Evolutionary conservation across 768 basidiomycete genomes (phyloP).

Genomic region (Kwoniella europaea): DNA sequence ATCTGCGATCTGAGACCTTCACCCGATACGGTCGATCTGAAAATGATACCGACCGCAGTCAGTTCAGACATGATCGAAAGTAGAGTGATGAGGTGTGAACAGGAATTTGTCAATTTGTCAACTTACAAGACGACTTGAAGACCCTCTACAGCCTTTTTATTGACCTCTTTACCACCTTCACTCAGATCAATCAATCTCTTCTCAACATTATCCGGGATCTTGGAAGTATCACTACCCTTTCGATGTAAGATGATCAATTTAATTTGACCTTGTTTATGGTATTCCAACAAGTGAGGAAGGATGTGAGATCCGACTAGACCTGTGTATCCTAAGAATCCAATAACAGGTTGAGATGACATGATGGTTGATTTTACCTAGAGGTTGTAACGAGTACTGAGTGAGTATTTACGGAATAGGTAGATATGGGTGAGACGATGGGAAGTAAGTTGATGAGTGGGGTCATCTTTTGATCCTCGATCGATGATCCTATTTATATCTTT

Average conservation of each 20-base stretch:
- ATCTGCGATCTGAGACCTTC: background rate
- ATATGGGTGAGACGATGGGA: too few species aligned
- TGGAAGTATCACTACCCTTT: conserved; percentile 16
- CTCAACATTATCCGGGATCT: conserved; percentile 14
- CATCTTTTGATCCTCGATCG: too few species aligned
- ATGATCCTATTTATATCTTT: too few species aligned
- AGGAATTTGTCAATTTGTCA: background rate
- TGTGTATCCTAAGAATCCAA: conserved; percentile 12
- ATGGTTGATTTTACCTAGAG: background rate
- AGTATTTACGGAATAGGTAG: too few species aligned
- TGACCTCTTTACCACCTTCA: background rate
- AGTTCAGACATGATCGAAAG: background rate
- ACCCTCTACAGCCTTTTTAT: conserved; percentile 16
- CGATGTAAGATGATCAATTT: conserved; percentile 18
- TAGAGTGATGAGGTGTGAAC: background rate
- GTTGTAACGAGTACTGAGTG: too few species aligned
- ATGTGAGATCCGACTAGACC: conserved; percentile 15
- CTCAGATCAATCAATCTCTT: conserved; percentile 11
- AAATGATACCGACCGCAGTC: background rate
- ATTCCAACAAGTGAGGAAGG: conserved; percentile 3
- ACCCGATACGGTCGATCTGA: conserved; percentile 1
- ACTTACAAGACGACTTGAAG: conserved; percentile 19
- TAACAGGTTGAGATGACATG: background rate
- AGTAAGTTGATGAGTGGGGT: too few species aligned
- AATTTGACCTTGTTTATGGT: conserved; percentile 2